Conservation (phyloP, 2,329 filamentous ascomycete genomes). For the Fusarium sp. region DNA sequence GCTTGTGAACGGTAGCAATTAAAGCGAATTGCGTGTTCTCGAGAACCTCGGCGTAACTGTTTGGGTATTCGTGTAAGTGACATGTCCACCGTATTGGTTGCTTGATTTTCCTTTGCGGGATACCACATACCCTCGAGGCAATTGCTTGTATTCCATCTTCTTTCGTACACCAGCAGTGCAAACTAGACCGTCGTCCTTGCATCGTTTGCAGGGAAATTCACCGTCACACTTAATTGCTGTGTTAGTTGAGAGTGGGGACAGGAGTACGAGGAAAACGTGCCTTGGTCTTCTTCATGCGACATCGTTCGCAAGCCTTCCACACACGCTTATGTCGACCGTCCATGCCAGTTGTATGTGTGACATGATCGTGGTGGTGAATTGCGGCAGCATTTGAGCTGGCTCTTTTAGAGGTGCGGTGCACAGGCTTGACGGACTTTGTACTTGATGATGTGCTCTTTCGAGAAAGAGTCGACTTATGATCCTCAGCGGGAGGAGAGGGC, state of each 20-base stretch:
- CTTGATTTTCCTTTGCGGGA: not conserved
- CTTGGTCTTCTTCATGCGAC: conserved; percentile 78
- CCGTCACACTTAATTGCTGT: conserved; percentile 65
- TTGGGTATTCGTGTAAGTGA: conserved; percentile 46
- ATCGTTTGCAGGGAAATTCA: conserved; percentile 73
- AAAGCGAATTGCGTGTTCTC: conserved; percentile 74
- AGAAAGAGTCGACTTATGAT: conserved; percentile 51
- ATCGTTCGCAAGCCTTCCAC: conserved; percentile 75
- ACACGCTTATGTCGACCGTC: conserved; percentile 72
- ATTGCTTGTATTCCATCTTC: conserved; percentile 76
- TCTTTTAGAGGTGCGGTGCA: conserved; percentile 64
- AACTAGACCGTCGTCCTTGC: conserved; percentile 72
- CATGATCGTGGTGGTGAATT: conserved; percentile 53
- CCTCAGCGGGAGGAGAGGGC: conserved; percentile 65
- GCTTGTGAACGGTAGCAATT: conserved; percentile 72
- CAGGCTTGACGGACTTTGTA: conserved; percentile 61
- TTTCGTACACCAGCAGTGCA: conserved; percentile 72
- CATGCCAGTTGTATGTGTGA: conserved; percentile 51
- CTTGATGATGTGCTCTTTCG: conserved; percentile 55
- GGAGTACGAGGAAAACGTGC: conserved; percentile 49
- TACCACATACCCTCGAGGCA: conserved; percentile 66
- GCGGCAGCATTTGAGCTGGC: conserved; percentile 54
- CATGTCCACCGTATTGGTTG: not conserved
- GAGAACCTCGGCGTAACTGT: conserved; percentile 71
- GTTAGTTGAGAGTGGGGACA: conserved; percentile 22